Conservation (phyloP, 2,329 filamentous ascomycete species). For the Paracoccidioides brasiliensis region DNA sequence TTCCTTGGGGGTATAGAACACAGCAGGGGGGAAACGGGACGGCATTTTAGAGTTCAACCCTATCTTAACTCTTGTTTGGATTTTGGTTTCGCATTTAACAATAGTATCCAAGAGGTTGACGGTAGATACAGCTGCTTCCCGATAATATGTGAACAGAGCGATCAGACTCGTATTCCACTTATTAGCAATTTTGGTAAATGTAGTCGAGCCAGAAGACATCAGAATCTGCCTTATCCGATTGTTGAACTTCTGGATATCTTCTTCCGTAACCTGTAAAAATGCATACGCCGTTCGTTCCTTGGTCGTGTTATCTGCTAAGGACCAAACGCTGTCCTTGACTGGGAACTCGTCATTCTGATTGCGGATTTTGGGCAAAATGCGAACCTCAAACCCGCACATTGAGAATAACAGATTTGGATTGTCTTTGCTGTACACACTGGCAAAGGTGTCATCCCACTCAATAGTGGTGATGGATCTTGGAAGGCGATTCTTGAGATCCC, state of each 20-base stretch:
- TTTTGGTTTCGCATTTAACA: constrained; percentile 99
- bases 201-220: constrained; percentile 98
- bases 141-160: constrained; percentile 95
- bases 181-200: constrained; percentile 98
- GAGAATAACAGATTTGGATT: constrained; percentile 95
- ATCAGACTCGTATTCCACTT: constrained; percentile 99
- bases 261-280: constrained; percentile 93
- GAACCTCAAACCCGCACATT: constrained; percentile 96
- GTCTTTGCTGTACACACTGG: constrained; percentile 93
- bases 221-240: constrained; percentile 96
- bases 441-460: constrained; percentile 98
- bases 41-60: constrained; percentile 99
- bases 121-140: constrained; percentile 91
- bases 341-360: constrained; percentile 95
- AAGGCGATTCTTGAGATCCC: constrained; percentile 94
- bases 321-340: constrained; percentile 97
- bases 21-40: constrained; percentile 90
- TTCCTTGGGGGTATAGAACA: constrained; percentile 98
- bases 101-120: constrained; percentile 91
- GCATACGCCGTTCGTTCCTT: constrained; percentile 96
- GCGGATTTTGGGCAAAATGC: constrained; percentile 85
- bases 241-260: constrained; percentile 98
- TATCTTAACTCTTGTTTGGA: constrained; percentile 97
- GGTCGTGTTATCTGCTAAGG: constrained; percentile 85
- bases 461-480: constrained; percentile 93